phyloP scores from a whole-genome alignment of 2,329 filamentous ascomycete species.

The Arthroderma sp. region DNA sequence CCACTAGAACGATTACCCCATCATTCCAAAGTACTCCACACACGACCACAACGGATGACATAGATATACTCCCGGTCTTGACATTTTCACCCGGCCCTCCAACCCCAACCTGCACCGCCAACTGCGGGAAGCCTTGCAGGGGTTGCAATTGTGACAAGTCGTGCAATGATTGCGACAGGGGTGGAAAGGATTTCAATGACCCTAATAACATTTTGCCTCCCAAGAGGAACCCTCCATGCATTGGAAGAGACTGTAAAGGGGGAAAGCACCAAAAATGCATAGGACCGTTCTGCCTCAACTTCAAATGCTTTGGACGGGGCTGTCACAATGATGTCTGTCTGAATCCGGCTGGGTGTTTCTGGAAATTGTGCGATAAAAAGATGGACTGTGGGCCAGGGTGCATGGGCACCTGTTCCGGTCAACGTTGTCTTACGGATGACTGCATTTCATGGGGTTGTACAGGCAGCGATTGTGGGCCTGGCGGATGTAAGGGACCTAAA shows the following conservation, averaged over 20 bases:
- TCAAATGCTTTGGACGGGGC: slow-evolving; percentile 2
- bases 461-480: not conserved
- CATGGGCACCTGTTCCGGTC: not conserved
- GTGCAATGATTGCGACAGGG: not conserved
- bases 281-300: not conserved
- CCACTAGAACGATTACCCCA: too few relatives aligned
- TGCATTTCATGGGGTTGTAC: slow-evolving; percentile 4
- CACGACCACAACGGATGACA: too few relatives aligned
- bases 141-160: not conserved
- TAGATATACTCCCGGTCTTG: not conserved
- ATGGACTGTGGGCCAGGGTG: not conserved
- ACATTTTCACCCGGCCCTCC: slow-evolving; percentile 1
- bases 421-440: not conserved
- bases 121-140: slow-evolving; percentile 4
- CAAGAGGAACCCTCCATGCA: not conserved
- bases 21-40: too few relatives aligned
- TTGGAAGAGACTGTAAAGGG: not conserved
- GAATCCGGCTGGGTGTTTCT: not conserved
- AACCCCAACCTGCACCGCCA: not conserved
- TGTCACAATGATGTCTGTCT: slow-evolving; percentile 3
- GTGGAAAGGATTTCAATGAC: slow-evolving; percentile 3
- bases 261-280: not conserved
- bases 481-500: not conserved
- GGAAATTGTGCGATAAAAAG: not conserved
- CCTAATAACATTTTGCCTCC: not conserved